Percentiles rank a stretch among this genome's conserved stretches.
phyloP scores from a whole-genome alignment of 257 asterid genomes.

The Jaltomata sinuosa region DNA sequence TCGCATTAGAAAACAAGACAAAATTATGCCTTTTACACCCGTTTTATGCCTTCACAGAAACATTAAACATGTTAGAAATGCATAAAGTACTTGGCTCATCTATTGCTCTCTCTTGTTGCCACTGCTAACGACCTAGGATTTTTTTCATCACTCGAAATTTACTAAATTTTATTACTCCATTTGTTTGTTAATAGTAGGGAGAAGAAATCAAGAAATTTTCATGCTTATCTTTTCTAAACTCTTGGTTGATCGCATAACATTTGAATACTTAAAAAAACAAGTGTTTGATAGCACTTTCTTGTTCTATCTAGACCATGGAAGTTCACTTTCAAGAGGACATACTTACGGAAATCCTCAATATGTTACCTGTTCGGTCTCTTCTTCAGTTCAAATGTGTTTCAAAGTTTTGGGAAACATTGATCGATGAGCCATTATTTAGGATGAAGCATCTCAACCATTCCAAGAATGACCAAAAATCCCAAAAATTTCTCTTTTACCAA shows the following conservation, averaged over 20 bases:
- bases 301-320: not conserved
- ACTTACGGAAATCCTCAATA: not conserved
- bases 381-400: not conserved
- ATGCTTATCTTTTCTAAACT: not conserved
- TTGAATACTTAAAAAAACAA: not conserved
- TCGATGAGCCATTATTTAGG: not conserved
- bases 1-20: too few species aligned
- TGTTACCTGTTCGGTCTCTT: not conserved
- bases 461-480: not conserved
- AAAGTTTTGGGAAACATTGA: not conserved
- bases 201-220: not conserved
- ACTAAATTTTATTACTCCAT: not conserved
- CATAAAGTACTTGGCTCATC: not conserved
- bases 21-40: too few species aligned
- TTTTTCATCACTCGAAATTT: too few species aligned
- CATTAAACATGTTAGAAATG: not conserved
- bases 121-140: too few species aligned
- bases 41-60: not conserved
- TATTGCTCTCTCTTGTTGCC: too few species aligned
- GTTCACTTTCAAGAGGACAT: not conserved
- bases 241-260: not conserved
- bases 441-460: not conserved
- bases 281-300: not conserved
- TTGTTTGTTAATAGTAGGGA: not conserved
- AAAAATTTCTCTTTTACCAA: not conserved